Conservation (phyloP, 225 moss, liverwort and hornwort species). For the Pseudisothecium myosuroides region DNA sequence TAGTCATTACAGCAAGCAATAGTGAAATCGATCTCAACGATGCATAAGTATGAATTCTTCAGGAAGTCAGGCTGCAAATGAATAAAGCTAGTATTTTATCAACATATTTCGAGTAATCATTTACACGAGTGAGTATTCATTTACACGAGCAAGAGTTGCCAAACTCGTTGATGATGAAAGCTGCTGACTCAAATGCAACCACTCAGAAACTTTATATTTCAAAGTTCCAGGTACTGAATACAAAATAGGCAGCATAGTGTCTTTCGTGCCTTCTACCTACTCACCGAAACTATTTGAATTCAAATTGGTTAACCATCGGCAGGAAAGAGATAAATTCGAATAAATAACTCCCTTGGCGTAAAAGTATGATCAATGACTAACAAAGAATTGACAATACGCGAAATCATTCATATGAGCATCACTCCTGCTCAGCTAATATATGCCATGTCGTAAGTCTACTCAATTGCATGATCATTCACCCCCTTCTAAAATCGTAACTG, state of each 20-base stretch:
- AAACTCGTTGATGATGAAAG: background rate
- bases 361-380: background rate
- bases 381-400: background rate
- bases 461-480: background rate
- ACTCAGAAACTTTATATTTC: background rate
- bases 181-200: background rate
- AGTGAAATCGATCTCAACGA: background rate
- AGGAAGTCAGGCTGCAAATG: background rate
- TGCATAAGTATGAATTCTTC: background rate
- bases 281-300: background rate
- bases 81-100: background rate
- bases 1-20: background rate
- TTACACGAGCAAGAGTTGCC: no score
- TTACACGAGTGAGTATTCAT: no score
- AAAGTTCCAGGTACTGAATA: background rate
- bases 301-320: background rate
- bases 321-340: background rate
- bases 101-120: background rate
- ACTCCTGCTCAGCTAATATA: background rate
- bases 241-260: background rate
- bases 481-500: background rate
- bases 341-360: background rate
- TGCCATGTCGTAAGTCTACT: background rate
- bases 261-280: background rate
- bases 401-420: background rate